Percentiles rank a stretch among this genome's conserved stretches.
Evolutionary conservation across 177 flowering plant species (phyloP).

Genomic region (Vitis hybrid): DNA sequence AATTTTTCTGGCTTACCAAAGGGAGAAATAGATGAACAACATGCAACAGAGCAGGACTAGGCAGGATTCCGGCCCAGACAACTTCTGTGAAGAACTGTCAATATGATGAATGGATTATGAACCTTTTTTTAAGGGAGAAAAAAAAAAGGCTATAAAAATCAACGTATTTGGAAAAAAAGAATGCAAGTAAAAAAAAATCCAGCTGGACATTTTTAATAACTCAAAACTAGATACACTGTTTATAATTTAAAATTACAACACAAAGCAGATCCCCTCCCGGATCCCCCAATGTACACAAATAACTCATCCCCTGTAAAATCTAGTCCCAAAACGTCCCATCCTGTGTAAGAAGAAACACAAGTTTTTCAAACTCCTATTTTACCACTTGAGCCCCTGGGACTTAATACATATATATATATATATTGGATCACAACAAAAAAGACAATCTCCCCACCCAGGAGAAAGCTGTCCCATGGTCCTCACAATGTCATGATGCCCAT

Average conservation of each 20-base stretch:
- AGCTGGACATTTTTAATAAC: constrained; percentile 6
- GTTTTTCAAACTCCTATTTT: constrained; percentile 5
- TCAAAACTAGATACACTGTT: constrained; percentile 24
- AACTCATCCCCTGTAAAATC: constrained; percentile 21
- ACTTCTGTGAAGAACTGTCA: too few relatives aligned
- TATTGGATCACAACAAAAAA: constrained; percentile 4
- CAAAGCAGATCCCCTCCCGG: constrained; percentile 13
- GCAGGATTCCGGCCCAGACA: too few relatives aligned
- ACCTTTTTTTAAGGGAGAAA: background rate
- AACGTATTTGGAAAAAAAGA: background rate
- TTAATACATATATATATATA: background rate
- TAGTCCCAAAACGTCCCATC: constrained; percentile 18
- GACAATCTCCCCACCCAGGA: background rate
- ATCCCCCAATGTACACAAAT: constrained; percentile 29
- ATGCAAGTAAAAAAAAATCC: background rate
- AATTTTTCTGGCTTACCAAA: too few relatives aligned
- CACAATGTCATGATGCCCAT: background rate
- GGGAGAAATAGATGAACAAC: too few relatives aligned
- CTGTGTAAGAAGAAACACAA: constrained; percentile 1
- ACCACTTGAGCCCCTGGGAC: constrained; percentile 4
- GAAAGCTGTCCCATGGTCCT: constrained; percentile 1
- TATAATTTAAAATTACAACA: constrained; percentile 24
- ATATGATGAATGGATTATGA: too few relatives aligned
- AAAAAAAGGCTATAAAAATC: background rate
- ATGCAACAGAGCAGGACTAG: too few relatives aligned